Evolutionary conservation across 225 moss, liverwort and hornwort species (phyloP).

Genomic region (Lunularia cruciata): DNA sequence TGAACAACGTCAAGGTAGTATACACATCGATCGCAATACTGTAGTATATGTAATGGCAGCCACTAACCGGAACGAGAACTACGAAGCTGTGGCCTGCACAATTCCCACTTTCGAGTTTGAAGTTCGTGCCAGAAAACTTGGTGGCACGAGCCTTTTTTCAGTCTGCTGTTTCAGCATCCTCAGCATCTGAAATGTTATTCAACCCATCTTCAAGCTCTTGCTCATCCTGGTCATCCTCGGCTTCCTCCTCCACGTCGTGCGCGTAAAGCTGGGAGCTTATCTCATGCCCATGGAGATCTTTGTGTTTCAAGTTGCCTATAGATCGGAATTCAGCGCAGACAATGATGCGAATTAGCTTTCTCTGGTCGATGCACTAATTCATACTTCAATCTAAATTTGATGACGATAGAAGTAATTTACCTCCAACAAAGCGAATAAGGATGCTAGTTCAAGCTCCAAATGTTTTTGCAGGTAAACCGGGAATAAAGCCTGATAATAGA

Average conservation of each 20-base stretch:
- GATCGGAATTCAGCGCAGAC: background rate
- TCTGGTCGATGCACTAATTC: background rate
- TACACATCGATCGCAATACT: too few species aligned
- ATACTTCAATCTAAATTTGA: background rate
- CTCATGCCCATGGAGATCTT: constrained; percentile 85
- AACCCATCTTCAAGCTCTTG: constrained; percentile 7
- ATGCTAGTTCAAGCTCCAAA: too few species aligned
- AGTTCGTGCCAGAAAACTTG: too few species aligned
- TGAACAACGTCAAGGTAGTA: too few species aligned
- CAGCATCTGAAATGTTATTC: background rate
- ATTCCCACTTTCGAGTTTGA: too few species aligned
- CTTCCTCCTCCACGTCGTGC: constrained; percentile 48
- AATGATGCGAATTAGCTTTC: background rate
- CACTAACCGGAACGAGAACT: too few species aligned
- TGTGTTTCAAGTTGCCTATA: constrained; percentile 84
- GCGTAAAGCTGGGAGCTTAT: constrained; percentile 69
- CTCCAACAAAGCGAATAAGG: too few species aligned
- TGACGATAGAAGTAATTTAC: background rate
- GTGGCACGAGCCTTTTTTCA: too few species aligned
- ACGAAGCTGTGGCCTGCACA: too few species aligned
- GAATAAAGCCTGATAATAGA: background rate
- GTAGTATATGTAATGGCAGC: too few species aligned
- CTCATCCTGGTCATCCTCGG: constrained; percentile 12
- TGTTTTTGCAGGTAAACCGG: too few species aligned
- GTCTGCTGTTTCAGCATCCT: background rate